A percentile compares a stretch with the other conserved stretches of the same genome.
phyloP scores from a whole-genome alignment of 2,329 filamentous ascomycete genomes.

The Alternaria brassicicola region DNA sequence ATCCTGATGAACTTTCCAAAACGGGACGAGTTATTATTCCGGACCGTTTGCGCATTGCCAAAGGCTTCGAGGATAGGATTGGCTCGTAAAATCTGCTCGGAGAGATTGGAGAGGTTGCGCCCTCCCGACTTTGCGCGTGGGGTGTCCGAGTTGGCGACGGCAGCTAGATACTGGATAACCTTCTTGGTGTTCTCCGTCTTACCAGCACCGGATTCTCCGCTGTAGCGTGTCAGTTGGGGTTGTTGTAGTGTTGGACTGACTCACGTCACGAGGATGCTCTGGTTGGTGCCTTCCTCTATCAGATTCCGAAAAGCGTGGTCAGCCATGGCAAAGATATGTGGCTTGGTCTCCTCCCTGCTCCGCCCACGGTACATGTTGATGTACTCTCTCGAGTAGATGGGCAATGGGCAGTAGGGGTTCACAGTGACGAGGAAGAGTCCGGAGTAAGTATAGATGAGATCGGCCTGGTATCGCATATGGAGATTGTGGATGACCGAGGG shows the following conservation, averaged over 20 bases:
- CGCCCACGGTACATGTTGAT: constrained; percentile 97
- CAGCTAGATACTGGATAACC: constrained; percentile 96
- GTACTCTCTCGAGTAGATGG: constrained; percentile 96
- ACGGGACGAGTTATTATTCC: constrained; percentile 97
- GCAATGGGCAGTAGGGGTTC: constrained; percentile 92
- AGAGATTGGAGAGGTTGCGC: constrained; percentile 80
- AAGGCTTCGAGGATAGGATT: constrained; percentile 98
- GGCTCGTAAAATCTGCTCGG: constrained; percentile 92
- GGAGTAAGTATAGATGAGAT: constrained; percentile 97
- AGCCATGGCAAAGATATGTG: constrained; percentile 97
- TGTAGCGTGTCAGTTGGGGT: constrained; percentile 35
- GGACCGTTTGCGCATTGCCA: constrained; percentile 95
- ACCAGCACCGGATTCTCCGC: constrained; percentile 92
- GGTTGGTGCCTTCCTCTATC: constrained; percentile 92
- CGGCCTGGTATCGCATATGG: constrained; percentile 90
- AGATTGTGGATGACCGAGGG: constrained; percentile 97
- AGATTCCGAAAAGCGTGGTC: constrained; percentile 96
- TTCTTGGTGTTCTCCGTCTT: constrained; percentile 99
- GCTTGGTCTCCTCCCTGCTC: constrained; percentile 89
- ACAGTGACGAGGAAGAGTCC: constrained; percentile 96
- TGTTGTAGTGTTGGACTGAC: constrained; percentile 28
- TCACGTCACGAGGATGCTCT: constrained; percentile 92
- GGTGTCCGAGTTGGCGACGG: constrained; percentile 85
- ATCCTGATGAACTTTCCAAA: constrained; percentile 99
- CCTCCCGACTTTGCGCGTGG: constrained; percentile 64